phyloP scores from a whole-genome alignment of 2,329 filamentous ascomycete species.

The Aspergillus unguis region DNA sequence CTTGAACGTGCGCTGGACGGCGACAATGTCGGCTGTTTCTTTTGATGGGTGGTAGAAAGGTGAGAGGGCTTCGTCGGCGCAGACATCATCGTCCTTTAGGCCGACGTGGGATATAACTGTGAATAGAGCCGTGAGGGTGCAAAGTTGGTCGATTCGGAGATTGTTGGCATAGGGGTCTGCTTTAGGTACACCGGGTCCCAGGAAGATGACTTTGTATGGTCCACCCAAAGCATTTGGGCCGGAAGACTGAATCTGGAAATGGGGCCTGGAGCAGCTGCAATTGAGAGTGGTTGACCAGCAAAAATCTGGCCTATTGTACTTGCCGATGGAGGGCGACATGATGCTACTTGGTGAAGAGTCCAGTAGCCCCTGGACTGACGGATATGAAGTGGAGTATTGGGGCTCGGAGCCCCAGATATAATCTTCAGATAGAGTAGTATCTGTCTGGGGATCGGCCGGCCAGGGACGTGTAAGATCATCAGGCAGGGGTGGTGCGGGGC shows the following conservation, averaged over 20 bases:
- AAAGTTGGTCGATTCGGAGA: conserved; percentile 27
- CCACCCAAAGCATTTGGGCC: background rate
- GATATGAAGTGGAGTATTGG: background rate
- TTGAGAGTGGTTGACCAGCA: conserved; percentile 14
- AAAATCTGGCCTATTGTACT: conserved; percentile 2
- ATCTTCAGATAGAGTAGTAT: background rate
- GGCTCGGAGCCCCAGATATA: background rate
- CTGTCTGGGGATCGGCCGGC: background rate
- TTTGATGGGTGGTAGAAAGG: conserved; percentile 24
- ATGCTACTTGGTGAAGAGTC: background rate
- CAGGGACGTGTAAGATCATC: background rate
- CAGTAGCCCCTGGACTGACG: background rate
- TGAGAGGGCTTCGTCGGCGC: conserved; percentile 23
- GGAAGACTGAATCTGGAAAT: conserved; percentile 13
- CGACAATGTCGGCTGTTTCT: conserved; percentile 11
- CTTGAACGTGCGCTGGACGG: conserved; percentile 15
- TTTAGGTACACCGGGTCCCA: conserved; percentile 8
- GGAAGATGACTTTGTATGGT: conserved; percentile 7
- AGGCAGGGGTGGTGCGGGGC: background rate
- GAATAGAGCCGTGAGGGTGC: conserved; percentile 22
- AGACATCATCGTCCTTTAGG: conserved; percentile 23
- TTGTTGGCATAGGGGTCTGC: conserved; percentile 26
- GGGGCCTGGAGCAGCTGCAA: conserved; percentile 17
- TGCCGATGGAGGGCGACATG: conserved; percentile 1
- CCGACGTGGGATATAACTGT: conserved; percentile 22